Evolutionary conservation across 352 stramenopile species (phyloP).

Genomic region (Phytophthora aleatoria): DNA sequence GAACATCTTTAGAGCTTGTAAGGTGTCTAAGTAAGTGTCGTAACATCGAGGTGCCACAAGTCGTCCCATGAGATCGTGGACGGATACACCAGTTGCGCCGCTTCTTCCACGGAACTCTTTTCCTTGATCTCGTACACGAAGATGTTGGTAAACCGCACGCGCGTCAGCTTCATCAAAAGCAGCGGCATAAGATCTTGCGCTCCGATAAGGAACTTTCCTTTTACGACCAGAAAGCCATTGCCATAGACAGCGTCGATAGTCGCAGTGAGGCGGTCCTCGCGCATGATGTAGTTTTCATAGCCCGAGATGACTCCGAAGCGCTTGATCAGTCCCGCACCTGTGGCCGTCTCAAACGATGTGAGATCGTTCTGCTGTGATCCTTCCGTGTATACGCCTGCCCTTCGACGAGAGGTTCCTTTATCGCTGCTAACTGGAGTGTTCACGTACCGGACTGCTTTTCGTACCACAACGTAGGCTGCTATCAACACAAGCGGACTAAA

Average conservation of each 20-base stretch:
- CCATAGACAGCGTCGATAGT: constrained; percentile 44
- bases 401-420: background rate
- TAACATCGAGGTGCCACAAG: constrained; percentile 25
- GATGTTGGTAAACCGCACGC: constrained; percentile 39
- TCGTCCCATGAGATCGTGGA: constrained; percentile 36
- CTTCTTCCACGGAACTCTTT: constrained; percentile 24
- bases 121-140: constrained; percentile 34
- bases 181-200: constrained; percentile 36
- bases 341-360: constrained; percentile 31
- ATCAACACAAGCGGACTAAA: constrained; percentile 29
- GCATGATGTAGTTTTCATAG: constrained; percentile 33
- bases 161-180: constrained; percentile 44
- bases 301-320: constrained; percentile 24
- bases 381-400: constrained; percentile 15
- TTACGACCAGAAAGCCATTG: constrained; percentile 44
- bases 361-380: constrained; percentile 8
- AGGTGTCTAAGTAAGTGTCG: constrained; percentile 15
- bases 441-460: constrained; percentile 17
- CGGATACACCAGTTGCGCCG: constrained; percentile 36
- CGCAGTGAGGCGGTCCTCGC: constrained; percentile 24
- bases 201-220: constrained; percentile 41
- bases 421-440: background rate
- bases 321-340: constrained; percentile 27
- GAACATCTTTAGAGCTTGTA: too few species aligned
- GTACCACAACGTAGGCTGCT: constrained; percentile 21